Conservation (phyloP, 345 rosid genomes). For the Adansonia digitata region DNA sequence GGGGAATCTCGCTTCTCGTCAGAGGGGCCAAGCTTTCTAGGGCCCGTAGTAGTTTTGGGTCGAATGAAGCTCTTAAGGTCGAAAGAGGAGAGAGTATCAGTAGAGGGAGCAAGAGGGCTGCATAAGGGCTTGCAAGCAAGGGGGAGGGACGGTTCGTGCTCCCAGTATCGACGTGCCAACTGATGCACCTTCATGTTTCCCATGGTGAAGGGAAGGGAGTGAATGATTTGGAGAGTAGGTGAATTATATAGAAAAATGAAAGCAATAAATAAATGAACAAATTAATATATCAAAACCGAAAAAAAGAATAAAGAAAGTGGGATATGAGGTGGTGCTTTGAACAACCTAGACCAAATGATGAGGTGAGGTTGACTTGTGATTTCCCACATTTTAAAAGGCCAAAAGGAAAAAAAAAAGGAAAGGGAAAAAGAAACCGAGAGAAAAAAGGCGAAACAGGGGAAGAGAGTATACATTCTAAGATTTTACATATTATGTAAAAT, state of each 20-base stretch:
- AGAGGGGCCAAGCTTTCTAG: slow-evolving; percentile 33
- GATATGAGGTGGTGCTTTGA: slow-evolving; percentile 45
- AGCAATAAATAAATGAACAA: background rate
- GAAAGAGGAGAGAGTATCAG: slow-evolving; percentile 46
- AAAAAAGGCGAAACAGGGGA: background rate
- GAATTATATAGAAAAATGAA: slow-evolving; percentile 40
- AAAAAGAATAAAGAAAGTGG: slow-evolving; percentile 28
- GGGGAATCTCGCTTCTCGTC: slow-evolving; percentile 42
- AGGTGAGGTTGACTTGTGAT: slow-evolving; percentile 86
- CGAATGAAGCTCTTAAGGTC: slow-evolving; percentile 87
- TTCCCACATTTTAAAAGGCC: slow-evolving; percentile 16
- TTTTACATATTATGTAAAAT: no score
- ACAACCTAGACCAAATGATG: slow-evolving; percentile 94
- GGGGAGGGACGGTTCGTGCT: slow-evolving; percentile 64
- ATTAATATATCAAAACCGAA: background rate
- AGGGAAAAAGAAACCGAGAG: background rate
- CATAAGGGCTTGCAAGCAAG: slow-evolving; percentile 84
- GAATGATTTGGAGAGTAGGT: slow-evolving; percentile 25
- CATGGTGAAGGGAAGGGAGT: slow-evolving; percentile 42
- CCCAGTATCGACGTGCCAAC: slow-evolving; percentile 70
- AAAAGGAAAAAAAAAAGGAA: background rate
- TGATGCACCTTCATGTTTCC: slow-evolving; percentile 85
- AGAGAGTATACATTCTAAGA: no score
- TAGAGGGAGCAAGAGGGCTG: slow-evolving; percentile 67
- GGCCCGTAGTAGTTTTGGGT: slow-evolving; percentile 55